Evolutionary conservation across 2,329 filamentous ascomycete genomes (phyloP), one percentile per base, ranked within the genome.

Genomic region (Coniochaeta sp.): DNA sequence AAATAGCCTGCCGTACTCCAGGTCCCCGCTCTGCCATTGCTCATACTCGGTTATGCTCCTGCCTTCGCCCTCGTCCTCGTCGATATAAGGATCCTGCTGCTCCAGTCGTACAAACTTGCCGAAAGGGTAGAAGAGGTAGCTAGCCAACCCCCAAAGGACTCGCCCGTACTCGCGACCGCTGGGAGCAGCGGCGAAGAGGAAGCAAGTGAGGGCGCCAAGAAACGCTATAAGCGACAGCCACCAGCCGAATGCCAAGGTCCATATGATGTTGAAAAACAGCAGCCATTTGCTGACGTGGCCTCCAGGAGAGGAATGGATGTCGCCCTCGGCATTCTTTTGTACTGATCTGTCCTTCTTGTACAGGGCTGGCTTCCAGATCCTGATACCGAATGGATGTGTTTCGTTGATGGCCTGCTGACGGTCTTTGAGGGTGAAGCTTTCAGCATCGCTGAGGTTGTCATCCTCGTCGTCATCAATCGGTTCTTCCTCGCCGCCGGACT

Each of bases 271-370:
- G 77, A 96, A 96, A 61, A 96, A 78, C 58, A 95, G 82, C 47
- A 99, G 79, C 86, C 93, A 93, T 62, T 77, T 85, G 74, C 87
- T 93, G 63, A 98, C 93, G 66, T 87, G 87, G 19, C 91, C 90
- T 24, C 95, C 95, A 0, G 95, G 95, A 1, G 91, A 87, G 3
- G 93, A 98, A 77, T 99, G 95, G 61, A 99, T 98, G 73, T 99
- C 95, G 16, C 90, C 93, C 75, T 98, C 93, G 6, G 95, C 95
- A 55, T 88, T 96, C 74, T 96, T 95, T 73, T 98, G 92, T 40
- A 99, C 96, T 1, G 95, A 99, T 60, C 95, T 88, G 68, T 89
- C 88, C 75, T 99, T 99, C 77, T 99, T 99, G 82, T 99, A 99
- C 64, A 99, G 75, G 1, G 95, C 96, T 50, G 95, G 95, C 74